These are phyloP conservation scores for Dimocarpus longan DNA, from an alignment of 345 rosid genomes.

Conservation along the genomic window DNA sequence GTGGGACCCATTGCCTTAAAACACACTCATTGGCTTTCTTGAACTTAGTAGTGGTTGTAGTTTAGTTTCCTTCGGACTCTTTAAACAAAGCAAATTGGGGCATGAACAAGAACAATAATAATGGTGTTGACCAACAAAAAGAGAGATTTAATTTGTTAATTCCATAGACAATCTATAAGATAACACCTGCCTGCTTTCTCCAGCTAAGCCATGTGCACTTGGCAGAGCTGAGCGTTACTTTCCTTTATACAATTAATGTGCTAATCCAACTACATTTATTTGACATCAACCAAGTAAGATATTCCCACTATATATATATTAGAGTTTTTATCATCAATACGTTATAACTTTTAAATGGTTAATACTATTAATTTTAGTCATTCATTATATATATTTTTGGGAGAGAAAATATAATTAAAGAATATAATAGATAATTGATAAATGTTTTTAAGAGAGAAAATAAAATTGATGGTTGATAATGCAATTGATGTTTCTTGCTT, in stretches of 20 bases:
- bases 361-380: too few species aligned
- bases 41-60: constrained; percentile 19
- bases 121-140: not conserved
- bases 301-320: too few species aligned
- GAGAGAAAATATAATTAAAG: too few species aligned
- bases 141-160: not conserved
- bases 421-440: too few species aligned
- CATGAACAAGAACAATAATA: not conserved
- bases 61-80: not conserved
- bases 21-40: constrained; percentile 61
- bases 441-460: too few species aligned
- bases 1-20: constrained; percentile 66
- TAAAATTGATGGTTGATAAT: too few species aligned
- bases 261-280: not conserved
- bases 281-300: constrained; percentile 1
- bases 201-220: constrained; percentile 42
- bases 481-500: too few species aligned
- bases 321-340: too few species aligned
- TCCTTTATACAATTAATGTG: not conserved
- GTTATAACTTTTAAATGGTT: too few species aligned
- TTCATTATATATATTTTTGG: too few species aligned
- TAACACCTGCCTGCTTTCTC: constrained; percentile 27
- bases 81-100: constrained; percentile 1
- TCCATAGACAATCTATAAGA: constrained; percentile 18
- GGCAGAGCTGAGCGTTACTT: constrained; percentile 26